These are phyloP conservation scores for Galerina sulciceps DNA, from an alignment of 768 basidiomycete genomes.

Conservation along the genomic window DNA sequence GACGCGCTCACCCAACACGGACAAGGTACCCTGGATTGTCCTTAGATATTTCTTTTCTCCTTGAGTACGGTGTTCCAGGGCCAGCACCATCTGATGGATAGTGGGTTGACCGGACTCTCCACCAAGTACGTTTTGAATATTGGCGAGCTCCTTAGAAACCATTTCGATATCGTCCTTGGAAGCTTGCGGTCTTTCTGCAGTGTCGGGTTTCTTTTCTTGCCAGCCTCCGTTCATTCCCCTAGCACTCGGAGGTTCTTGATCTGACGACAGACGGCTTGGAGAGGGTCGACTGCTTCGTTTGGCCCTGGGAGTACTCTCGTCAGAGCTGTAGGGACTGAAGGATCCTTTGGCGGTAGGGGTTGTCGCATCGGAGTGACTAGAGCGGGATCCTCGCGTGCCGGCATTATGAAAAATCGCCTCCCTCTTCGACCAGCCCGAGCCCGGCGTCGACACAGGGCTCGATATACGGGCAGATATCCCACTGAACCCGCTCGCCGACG, in stretches of 20 bases:
- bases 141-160: conserved; percentile 18
- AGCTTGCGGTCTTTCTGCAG: background rate
- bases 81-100: conserved; percentile 35
- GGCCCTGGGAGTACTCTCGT: background rate
- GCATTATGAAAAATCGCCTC: conserved; percentile 17
- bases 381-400: background rate
- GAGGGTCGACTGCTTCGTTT: background rate
- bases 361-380: background rate
- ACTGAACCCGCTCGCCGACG: conserved; percentile 17
- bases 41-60: conserved; percentile 28
- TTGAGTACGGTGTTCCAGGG: conserved; percentile 31
- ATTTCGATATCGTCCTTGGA: conserved; percentile 21
- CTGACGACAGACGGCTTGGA: background rate
- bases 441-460: conserved; percentile 14
- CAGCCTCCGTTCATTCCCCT: background rate
- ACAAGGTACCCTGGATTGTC: conserved; percentile 31
- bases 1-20: conserved; percentile 20
- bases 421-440: conserved; percentile 18
- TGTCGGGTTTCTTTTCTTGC: background rate
- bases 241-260: background rate
- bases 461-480: conserved; percentile 9
- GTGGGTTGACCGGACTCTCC: conserved; percentile 27
- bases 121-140: conserved; percentile 27
- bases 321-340: background rate
- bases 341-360: no score